These are phyloP conservation scores for Tardiomyces depauwii DNA, from an alignment of 1,139 yeast genomes.

Conservation along the genomic window DNA sequence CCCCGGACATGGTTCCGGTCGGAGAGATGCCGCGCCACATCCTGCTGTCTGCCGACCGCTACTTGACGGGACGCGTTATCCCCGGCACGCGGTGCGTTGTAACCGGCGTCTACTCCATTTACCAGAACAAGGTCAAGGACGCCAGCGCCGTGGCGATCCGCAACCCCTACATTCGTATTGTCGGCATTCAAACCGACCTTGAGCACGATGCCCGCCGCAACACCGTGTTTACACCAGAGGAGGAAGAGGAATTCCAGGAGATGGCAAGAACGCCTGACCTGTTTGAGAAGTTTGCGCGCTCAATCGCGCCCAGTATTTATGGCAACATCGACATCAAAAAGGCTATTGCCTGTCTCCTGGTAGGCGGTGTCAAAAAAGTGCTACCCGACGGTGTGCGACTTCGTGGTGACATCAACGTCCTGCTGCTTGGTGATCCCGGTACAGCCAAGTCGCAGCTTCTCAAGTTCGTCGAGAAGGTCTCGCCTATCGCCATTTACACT, in stretches of 20 bases:
- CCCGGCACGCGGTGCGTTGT: slow-evolving; percentile 94
- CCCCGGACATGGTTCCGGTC: slow-evolving; percentile 97
- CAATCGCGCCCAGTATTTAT: slow-evolving; percentile 94
- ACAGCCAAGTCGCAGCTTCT: slow-evolving; percentile 94
- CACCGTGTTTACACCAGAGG: slow-evolving; percentile 76
- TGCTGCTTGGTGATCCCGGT: slow-evolving; percentile 95
- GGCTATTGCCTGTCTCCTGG: slow-evolving; percentile 80
- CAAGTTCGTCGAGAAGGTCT: slow-evolving; percentile 87
- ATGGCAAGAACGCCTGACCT: slow-evolving; percentile 75
- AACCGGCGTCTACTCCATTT: slow-evolving; percentile 86
- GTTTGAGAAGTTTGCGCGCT: slow-evolving; percentile 72
- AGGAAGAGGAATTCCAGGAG: slow-evolving; percentile 80
- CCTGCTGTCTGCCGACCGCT: slow-evolving; percentile 77
- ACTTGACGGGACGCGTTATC: slow-evolving; percentile 77
- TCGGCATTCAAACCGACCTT: slow-evolving; percentile 77
- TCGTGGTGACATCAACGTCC: slow-evolving; percentile 93
- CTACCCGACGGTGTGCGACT: slow-evolving; percentile 94
- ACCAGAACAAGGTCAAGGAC: slow-evolving; percentile 49
- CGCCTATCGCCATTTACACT: slow-evolving; percentile 92
- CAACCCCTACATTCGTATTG: slow-evolving; percentile 78
- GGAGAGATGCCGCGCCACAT: slow-evolving; percentile 99
- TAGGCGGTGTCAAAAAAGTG: slow-evolving; percentile 91
- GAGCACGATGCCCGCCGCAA: slow-evolving; percentile 60
- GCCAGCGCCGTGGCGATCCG: slow-evolving; percentile 64
- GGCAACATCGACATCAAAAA: slow-evolving; percentile 90